Evolutionary conservation across 1,284 basidiomycete genomes (phyloP).

Genomic region (Malassezia slooffiae): DNA sequence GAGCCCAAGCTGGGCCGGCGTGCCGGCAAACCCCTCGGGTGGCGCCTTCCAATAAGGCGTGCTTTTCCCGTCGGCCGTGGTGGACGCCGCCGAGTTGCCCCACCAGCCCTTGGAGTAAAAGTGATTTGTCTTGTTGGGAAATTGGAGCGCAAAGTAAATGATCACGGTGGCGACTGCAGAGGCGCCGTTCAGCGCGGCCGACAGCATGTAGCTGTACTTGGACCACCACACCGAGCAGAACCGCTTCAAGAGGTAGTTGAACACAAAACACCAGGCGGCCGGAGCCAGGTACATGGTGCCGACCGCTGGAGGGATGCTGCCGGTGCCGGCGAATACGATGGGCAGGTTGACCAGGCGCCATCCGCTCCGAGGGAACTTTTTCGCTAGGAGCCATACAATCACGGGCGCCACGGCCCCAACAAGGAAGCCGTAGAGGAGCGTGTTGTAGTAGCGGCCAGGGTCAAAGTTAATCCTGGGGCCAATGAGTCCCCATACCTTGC

Average conservation of each 20-base stretch:
- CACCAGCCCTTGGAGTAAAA: conserved; percentile 11
- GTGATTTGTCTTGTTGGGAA: not conserved
- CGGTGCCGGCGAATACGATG: conserved; percentile 33
- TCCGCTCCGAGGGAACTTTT: conserved; percentile 13
- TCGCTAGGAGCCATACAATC: conserved; percentile 22
- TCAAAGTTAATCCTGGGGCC: conserved; percentile 46
- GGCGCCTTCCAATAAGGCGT: not conserved
- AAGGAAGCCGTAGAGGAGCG: conserved; percentile 32
- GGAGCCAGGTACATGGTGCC: conserved; percentile 38
- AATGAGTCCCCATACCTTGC: conserved; percentile 47
- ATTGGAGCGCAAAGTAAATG: conserved; percentile 13
- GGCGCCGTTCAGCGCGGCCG: conserved; percentile 12
- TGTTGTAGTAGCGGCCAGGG: conserved; percentile 19
- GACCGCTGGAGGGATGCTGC: conserved; percentile 40
- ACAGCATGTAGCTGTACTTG: conserved; percentile 17
- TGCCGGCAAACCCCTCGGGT: not conserved
- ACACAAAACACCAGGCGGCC: too few relatives aligned
- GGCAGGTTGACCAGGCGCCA: conserved; percentile 24
- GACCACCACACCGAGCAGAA: conserved; percentile 2
- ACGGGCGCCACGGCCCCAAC: conserved; percentile 29
- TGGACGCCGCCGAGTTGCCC: conserved; percentile 6
- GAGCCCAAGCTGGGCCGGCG: not conserved
- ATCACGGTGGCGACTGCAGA: conserved; percentile 10
- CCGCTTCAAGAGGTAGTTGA: not conserved
- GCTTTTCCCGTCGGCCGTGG: conserved; percentile 1